Evolutionary conservation across 306 rosid species (phyloP), one percentile per base, ranked within the genome.

Genomic region (Gastrolobium bilobum): DNA sequence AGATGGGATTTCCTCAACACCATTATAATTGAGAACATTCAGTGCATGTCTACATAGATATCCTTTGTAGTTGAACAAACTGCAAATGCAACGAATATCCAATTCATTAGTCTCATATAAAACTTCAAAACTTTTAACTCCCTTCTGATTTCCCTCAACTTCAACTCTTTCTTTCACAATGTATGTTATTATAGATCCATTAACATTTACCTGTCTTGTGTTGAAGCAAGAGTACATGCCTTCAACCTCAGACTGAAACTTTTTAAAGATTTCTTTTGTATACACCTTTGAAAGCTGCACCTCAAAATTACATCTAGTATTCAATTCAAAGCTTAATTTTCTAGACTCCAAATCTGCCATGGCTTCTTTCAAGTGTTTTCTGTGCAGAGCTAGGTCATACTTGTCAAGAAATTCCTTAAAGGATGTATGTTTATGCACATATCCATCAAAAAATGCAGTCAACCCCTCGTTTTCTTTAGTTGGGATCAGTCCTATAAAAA

Each of bases 61-160:
- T 31, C 97, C 94, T 81, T 88, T 90, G 89, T 87, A 87, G 79
- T 82, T 89, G 91, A 92, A 86, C 89, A 90, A 87, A 76, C 95
- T 89, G 92, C 95, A 90, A 58, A 90, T 92, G 87, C 97, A 92
- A 38, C 95, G 84, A 43, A 90, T 86, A 59, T 88, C 93, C 78
- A 84, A 78, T 79, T 81, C 85, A 3, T 86, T 87, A 14, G 93
- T 86, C 82, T 90, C 91, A 3, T 80, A 92, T 79, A 90, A 64
- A 39, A 90, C 95, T 79, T 92, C 93, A 59, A 71, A 85, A 81
- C 64, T 81, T 84, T 65, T 86, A 5, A 89, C 79, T 76, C 84
- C 91, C 87, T 87, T 88, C 73, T 86, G 89, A 4, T 40, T 87
- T 82, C 84, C 90, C 52, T 72, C 89, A 20, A 73, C 84, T 79